phyloP scores from a whole-genome alignment of 805 yeast genomes.

The Saccharomycopsis sp. region DNA sequence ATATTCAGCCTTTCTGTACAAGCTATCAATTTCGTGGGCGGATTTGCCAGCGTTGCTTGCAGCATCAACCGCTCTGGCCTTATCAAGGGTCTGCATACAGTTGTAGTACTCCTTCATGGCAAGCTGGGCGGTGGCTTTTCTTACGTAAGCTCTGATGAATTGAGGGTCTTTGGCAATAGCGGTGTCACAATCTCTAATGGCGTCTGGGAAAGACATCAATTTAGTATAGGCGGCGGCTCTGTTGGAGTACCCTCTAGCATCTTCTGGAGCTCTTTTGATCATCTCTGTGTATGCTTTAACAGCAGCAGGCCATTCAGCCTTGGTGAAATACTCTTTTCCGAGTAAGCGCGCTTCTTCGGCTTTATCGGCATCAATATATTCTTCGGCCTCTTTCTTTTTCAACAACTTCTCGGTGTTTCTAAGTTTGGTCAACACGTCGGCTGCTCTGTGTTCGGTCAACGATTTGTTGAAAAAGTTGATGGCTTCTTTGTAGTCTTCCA shows the following conservation, averaged over 20 bases:
- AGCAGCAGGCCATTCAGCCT: constrained; percentile 95
- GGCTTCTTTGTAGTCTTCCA: constrained; percentile 66
- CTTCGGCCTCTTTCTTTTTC: constrained; percentile 68
- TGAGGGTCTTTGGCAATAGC: constrained; percentile 86
- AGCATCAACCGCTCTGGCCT: constrained; percentile 69
- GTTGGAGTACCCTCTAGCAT: constrained; percentile 94
- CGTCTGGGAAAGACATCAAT: constrained; percentile 95
- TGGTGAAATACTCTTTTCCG: constrained; percentile 85
- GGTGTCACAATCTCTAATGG: constrained; percentile 81
- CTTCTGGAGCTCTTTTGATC: constrained; percentile 94
- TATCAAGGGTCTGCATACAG: constrained; percentile 74
- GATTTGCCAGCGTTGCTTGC: constrained; percentile 55
- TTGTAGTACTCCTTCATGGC: constrained; percentile 82
- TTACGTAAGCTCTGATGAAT: constrained; percentile 89
- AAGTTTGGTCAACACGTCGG: constrained; percentile 82
- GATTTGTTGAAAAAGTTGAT: constrained; percentile 79
- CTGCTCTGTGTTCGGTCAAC: constrained; percentile 94
- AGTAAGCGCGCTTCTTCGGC: constrained; percentile 92
- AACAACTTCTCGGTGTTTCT: constrained; percentile 82
- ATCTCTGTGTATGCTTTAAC: constrained; percentile 93
- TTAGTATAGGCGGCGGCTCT: constrained; percentile 97
- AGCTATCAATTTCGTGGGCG: constrained; percentile 71
- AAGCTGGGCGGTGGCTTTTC: constrained; percentile 92
- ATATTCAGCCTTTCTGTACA: constrained; percentile 67
- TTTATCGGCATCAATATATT: constrained; percentile 80